Base-by-base conservation (phyloP, 2,329 filamentous ascomycete genomes). In the Colletotrichum brevisporum region DNA sequence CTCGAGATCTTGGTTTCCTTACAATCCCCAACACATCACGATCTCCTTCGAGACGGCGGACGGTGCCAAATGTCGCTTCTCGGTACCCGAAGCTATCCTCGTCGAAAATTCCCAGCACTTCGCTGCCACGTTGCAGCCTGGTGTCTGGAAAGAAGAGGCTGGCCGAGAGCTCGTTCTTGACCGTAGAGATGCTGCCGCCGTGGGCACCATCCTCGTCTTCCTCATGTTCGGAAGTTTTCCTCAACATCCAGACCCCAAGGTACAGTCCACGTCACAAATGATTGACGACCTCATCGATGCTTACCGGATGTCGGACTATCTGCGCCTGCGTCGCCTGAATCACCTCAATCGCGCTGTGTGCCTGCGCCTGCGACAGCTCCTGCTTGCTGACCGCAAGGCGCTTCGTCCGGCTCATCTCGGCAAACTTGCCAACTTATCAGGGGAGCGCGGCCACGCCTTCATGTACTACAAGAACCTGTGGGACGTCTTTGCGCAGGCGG, bases 311-410 rank as follows among this genome's bases (percentile, higher is more conserved):
- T 60, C 63, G 6, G 45, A 58, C 48, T 48, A 43, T n/a, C 12
- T 50, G 21, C 51, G 47, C 9, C 36, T 70, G 6, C 12, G 47
- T 0, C 53, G 58, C 21, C n/a, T 13, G 16, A 24, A 45, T 8
- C 51, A 52, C 12, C 58, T 70, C 13, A 24, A 36, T 10, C 47
- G 12, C 26, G 57, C 48, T 4, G 1, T 70, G 9, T 59, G 56
- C 50, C 47, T 70, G 3, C 43, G 56, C 15, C 26, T 70, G n/a
- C 57, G 63, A 31, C 63, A 63, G 36, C n/a, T 70, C 13, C 63
- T 70, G 21, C 36, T 47, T 5, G 47, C 31, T 15, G 15, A 67
- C 21, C 63, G 67, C 6, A n/a, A 6, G 24, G 52, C 57, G 15
- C 63, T 67, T 24, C 36, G 2, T 2, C 5, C 9, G 24, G 43